Evolutionary conservation across 805 yeast genomes (phyloP).

Genomic region (Candida silvatica): DNA sequence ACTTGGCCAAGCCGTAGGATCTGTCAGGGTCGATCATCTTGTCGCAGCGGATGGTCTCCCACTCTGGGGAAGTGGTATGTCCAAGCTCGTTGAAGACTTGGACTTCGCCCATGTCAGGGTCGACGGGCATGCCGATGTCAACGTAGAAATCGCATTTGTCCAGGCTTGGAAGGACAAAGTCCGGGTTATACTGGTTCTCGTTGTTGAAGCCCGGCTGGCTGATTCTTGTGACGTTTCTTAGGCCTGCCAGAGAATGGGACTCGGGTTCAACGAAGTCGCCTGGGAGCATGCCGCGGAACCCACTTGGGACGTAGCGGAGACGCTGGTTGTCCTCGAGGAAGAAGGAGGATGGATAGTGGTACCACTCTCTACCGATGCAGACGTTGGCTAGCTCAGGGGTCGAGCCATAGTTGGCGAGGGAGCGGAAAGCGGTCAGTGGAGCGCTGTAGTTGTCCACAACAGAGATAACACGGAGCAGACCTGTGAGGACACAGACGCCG

Average conservation of each 20-base stretch:
- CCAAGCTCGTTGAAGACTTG: slow-evolving; percentile 17
- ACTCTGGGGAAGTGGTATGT: slow-evolving; percentile 22
- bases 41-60: slow-evolving; percentile 42
- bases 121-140: slow-evolving; percentile 50
- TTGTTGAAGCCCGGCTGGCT: slow-evolving; percentile 70
- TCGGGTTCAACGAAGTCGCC: slow-evolving; percentile 60
- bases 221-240: slow-evolving; percentile 30
- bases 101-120: slow-evolving; percentile 33
- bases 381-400: slow-evolving; percentile 35
- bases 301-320: slow-evolving; percentile 60
- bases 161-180: slow-evolving; percentile 37
- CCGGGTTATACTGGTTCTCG: slow-evolving; percentile 53
- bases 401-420: slow-evolving; percentile 24
- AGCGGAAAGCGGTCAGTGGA: slow-evolving; percentile 52
- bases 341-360: slow-evolving; percentile 82
- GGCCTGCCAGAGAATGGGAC: slow-evolving; percentile 11
- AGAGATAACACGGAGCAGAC: slow-evolving; percentile 49
- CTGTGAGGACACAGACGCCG: slow-evolving; percentile 17
- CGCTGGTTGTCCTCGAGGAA: slow-evolving; percentile 61
- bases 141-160: slow-evolving; percentile 59
- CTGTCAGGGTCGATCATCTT: slow-evolving; percentile 43
- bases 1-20: slow-evolving; percentile 38
- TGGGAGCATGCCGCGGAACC: slow-evolving; percentile 82
- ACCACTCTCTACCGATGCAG: slow-evolving; percentile 95
- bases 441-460: slow-evolving; percentile 63